Evolutionary conservation across 495 filamentous ascomycete genomes (phyloP), one percentile per base, ranked within the genome.

Genomic region (Penicillium arizonense): DNA sequence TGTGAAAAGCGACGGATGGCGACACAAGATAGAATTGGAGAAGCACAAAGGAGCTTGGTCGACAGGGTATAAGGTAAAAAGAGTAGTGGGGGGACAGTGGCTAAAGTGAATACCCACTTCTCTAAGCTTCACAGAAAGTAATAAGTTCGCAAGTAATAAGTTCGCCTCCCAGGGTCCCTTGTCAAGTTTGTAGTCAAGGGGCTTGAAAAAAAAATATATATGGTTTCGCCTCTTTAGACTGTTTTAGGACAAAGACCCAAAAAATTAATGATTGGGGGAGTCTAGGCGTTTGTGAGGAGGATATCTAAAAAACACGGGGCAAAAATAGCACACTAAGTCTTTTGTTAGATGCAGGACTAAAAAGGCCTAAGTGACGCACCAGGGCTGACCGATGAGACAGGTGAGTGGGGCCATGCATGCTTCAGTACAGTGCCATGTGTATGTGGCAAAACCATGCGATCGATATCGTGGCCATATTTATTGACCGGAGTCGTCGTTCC

Each of bases 321-420:
- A 56, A 64, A 61, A 62, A 58, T 65, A 63, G 55, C 49, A 53
- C 50, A 47, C 54, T n/a, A 51, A 47, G 51, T 43, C 20, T 26
- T 48, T 49, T 47, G 16, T 46, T 52, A 34, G 32, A 54, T 52
- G 50, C 43, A 41, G 18, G 44, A 36, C 48, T 24, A 42, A 44
- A 24, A 35, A 46, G 32, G 24, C 50, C 56, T 33, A 55, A 49
- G 44, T 47, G 36, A 50, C 47, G 56, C 56, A 62, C 24, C 39
- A 43, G 32, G 47, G 37, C 38, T 49, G 38, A 40, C 49, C 36
- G 50, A 51, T 53, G 47, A 58, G 53, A 60, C 53, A 63, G 38
- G 36, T 45, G 11, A 43, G 47, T 63, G 60, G 60, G 41, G 54
- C n/a, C 50, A 40, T 26, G 14, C 43, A 38, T 43, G 30, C 28